Percentiles rank a stretch among this genome's conserved stretches.
Evolutionary conservation across 768 basidiomycete species (phyloP).

Genomic region (Mycena leptocephala): DNA sequence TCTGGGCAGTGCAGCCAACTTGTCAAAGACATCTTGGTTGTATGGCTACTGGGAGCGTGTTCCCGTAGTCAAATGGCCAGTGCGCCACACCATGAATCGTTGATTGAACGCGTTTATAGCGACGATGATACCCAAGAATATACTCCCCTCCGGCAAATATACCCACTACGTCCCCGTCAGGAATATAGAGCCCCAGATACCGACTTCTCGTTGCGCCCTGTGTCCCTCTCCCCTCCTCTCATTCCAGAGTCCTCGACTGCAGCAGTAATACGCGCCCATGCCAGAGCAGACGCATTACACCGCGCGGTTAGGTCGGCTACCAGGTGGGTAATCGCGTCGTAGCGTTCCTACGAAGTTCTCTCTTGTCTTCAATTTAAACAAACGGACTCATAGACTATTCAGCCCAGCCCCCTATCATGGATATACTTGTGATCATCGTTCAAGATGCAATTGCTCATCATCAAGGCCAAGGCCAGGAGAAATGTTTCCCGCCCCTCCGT

Average conservation of each 20-base stretch:
- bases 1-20: not conserved
- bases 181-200: constrained; percentile 8
- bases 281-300: constrained; percentile 17
- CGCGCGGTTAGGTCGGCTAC: not conserved
- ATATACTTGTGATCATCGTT: not conserved
- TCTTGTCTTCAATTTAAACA: not conserved
- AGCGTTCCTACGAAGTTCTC: not conserved
- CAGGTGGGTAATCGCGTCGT: not conserved
- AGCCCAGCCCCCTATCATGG: not conserved
- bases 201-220: constrained; percentile 21
- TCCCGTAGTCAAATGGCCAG: not conserved
- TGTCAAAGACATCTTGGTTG: not conserved
- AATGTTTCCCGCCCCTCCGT: constrained; percentile 28
- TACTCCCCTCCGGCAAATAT: not conserved
- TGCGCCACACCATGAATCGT: constrained; percentile 22
- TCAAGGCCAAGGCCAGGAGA: not conserved
- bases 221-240: not conserved
- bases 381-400: not conserved
- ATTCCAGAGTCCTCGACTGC: not conserved
- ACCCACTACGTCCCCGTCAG: not conserved
- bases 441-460: not conserved
- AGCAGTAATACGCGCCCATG: constrained; percentile 5
- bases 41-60: not conserved
- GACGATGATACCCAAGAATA: not conserved
- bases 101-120: constrained; percentile 20